A percentile compares a stretch with the other conserved stretches of the same genome.
Evolutionary conservation across 1,284 basidiomycete genomes (phyloP).

Genomic region (Apiotrichum gracile): DNA sequence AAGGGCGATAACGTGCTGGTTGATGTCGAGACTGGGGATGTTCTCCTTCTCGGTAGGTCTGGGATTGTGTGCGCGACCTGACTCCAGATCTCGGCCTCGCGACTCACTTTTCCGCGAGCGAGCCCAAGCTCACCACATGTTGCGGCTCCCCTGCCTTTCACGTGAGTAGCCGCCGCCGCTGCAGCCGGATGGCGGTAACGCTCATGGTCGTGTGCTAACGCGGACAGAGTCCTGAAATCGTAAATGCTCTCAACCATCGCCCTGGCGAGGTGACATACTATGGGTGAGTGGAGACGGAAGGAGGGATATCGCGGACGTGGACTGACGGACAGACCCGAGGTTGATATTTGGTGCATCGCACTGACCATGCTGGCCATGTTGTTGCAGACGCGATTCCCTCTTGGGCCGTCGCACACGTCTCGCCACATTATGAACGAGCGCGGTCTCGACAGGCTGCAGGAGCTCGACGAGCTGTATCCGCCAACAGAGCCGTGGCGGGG

Average conservation of each 20-base stretch:
- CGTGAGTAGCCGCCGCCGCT: constrained; percentile 16
- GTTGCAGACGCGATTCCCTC: constrained; percentile 51
- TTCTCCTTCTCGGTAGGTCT: constrained; percentile 47
- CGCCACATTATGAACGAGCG: constrained; percentile 49
- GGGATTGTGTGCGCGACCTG: too few species aligned
- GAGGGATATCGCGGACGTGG: not conserved
- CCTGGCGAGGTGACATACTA: constrained; percentile 51
- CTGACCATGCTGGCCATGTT: constrained; percentile 53
- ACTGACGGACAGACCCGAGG: constrained; percentile 50
- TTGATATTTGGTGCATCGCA: constrained; percentile 56
- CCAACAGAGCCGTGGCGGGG: constrained; percentile 30
- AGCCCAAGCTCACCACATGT: constrained; percentile 55
- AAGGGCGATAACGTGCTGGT: constrained; percentile 49
- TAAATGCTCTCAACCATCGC: constrained; percentile 50
- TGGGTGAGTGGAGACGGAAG: constrained; percentile 29
- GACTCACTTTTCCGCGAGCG: constrained; percentile 53
- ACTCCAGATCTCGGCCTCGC: constrained; percentile 53
- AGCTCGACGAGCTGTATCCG: constrained; percentile 44
- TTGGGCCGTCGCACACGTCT: constrained; percentile 52
- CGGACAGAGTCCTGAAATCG: constrained; percentile 52
- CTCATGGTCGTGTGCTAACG: not conserved
- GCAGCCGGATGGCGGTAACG: not conserved
- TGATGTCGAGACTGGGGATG: constrained; percentile 41
- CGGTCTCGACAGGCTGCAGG: constrained; percentile 48
- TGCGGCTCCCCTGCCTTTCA: constrained; percentile 54